Evolutionary conservation across 306 rosid species (phyloP).

Genomic region (Senna siamea): DNA sequence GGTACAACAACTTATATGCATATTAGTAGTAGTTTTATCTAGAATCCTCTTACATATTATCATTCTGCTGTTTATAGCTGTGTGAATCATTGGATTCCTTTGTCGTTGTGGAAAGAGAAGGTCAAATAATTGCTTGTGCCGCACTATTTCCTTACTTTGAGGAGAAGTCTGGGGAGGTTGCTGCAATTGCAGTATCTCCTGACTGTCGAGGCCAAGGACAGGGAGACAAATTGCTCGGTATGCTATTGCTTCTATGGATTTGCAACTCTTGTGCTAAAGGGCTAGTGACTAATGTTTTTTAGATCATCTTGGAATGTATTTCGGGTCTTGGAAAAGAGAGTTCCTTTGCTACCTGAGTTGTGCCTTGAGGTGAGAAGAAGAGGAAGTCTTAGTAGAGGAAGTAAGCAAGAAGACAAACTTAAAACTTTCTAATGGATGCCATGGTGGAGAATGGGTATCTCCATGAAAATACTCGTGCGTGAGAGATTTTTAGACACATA

Average conservation of each 20-base stretch:
- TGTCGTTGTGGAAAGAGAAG: conserved; percentile 81
- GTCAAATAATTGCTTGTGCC: conserved; percentile 80
- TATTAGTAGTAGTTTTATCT: neutral
- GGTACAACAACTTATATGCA: neutral
- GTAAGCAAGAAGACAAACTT: too few relatives aligned
- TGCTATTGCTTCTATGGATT: conserved; percentile 23
- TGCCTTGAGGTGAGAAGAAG: too few relatives aligned
- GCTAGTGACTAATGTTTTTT: neutral
- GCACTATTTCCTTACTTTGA: conserved; percentile 72
- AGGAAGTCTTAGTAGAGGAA: too few relatives aligned
- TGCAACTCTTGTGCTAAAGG: neutral
- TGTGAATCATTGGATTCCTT: conserved; percentile 56
- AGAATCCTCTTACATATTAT: neutral
- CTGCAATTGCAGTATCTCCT: conserved; percentile 79
- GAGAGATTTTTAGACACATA: too few relatives aligned
- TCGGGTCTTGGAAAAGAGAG: too few relatives aligned
- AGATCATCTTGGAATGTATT: neutral
- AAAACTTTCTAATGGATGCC: too few relatives aligned
- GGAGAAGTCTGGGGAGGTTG: conserved; percentile 83
- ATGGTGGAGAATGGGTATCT: too few relatives aligned
- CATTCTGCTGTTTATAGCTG: conserved; percentile 46
- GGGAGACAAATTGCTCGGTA: conserved; percentile 86
- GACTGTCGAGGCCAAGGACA: conserved; percentile 86
- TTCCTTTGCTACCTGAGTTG: too few relatives aligned
- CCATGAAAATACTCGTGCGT: too few relatives aligned